Percentiles rank a stretch among this genome's conserved stretches.
These are phyloP conservation scores for Pythium oligandrum DNA, from an alignment of 352 stramenopile genomes.

Conservation along the genomic window DNA sequence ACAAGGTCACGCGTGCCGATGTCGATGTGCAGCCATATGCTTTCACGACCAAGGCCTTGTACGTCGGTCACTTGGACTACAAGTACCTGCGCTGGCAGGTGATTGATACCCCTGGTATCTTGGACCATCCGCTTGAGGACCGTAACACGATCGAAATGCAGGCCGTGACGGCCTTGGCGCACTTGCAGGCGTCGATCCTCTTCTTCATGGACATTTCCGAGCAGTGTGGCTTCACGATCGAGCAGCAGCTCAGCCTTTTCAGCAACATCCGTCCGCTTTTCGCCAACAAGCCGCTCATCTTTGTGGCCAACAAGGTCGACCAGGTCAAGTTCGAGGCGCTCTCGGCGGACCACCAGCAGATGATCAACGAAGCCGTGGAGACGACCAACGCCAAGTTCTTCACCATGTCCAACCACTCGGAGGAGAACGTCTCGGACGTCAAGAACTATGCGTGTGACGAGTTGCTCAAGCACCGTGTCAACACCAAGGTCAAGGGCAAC, in stretches of 20 bases:
- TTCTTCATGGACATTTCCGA: slow-evolving; percentile 99
- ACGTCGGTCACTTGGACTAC: slow-evolving; percentile 99
- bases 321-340: slow-evolving; percentile 93
- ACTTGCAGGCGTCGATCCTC: slow-evolving; percentile 98
- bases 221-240: slow-evolving; percentile 99
- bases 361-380: slow-evolving; percentile 74
- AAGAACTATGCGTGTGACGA: slow-evolving; percentile 96
- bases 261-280: slow-evolving; percentile 98
- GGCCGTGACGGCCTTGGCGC: slow-evolving; percentile 98
- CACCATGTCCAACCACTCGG: slow-evolving; percentile 97
- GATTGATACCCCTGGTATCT: slow-evolving; percentile 99
- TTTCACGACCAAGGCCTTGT: slow-evolving; percentile 99
- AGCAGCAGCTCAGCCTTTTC: slow-evolving; percentile 97
- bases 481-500: slow-evolving; percentile 92
- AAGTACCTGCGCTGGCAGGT: slow-evolving; percentile 99
- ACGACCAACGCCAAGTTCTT: slow-evolving; percentile 92
- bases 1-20: slow-evolving; percentile 99
- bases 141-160: slow-evolving; percentile 99
- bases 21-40: slow-evolving; percentile 99
- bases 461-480: slow-evolving; percentile 92
- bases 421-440: slow-evolving; percentile 96
- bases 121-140: slow-evolving; percentile 99
- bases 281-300: slow-evolving; percentile 98
- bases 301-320: slow-evolving; percentile 99
- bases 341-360: slow-evolving; percentile 57